These are phyloP conservation scores for Colletotrichum shisoi DNA, from an alignment of 2,329 filamentous ascomycete genomes.

Conservation along the genomic window DNA sequence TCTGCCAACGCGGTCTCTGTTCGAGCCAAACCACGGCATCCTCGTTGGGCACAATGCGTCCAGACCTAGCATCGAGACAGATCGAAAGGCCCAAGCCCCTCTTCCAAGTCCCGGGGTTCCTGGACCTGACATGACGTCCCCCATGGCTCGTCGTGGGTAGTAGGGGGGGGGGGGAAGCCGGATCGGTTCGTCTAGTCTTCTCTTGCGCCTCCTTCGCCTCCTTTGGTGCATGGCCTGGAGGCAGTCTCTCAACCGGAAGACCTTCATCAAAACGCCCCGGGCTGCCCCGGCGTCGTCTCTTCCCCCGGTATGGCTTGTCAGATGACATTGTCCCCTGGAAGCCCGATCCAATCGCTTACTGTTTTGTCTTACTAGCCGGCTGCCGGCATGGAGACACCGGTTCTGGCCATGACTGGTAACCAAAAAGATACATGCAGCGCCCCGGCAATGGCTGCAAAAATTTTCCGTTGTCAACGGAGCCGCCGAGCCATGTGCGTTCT, in stretches of 20 bases:
- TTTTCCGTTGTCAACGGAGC: constrained; percentile 28
- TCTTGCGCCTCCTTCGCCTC: constrained; percentile 26
- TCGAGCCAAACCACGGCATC: constrained; percentile 11
- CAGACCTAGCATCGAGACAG: not conserved
- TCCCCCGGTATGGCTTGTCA: constrained; percentile 24
- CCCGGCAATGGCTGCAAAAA: constrained; percentile 33
- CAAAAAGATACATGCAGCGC: constrained; percentile 18
- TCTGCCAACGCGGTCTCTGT: constrained; percentile 15
- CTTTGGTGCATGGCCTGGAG: constrained; percentile 22
- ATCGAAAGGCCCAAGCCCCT: constrained; percentile 2
- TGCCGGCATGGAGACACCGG: constrained; percentile 29
- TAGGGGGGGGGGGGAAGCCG: constrained; percentile 16
- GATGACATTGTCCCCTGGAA: constrained; percentile 34
- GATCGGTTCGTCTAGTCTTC: constrained; percentile 33
- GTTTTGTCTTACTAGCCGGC: constrained; percentile 21
- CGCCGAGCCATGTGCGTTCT: constrained; percentile 34
- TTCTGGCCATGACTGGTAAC: constrained; percentile 27
- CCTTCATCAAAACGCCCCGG: constrained; percentile 1
- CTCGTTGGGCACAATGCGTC: constrained; percentile 21
- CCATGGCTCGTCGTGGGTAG: constrained; percentile 5
- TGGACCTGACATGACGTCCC: constrained; percentile 1
- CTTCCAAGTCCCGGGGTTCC: not conserved
- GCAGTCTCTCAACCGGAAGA: constrained; percentile 3
- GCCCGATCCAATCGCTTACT: constrained; percentile 32
- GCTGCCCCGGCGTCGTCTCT: not conserved